Conservation (phyloP, 495 filamentous ascomycete species). For the Aspergillus sclerotioniger region DNA sequence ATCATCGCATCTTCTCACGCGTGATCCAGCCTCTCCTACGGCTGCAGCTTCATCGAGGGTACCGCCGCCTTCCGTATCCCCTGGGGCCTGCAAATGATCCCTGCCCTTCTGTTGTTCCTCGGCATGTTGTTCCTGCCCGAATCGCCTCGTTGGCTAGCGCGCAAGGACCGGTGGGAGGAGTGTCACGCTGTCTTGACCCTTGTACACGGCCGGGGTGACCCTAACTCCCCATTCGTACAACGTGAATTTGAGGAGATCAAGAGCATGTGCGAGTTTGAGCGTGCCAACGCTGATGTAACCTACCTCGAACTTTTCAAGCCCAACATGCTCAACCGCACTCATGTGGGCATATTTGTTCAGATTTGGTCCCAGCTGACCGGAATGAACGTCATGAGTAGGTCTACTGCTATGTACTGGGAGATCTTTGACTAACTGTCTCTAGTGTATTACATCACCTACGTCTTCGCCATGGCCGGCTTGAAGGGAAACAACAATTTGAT, state of each 20-base stretch:
- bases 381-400: conserved; percentile 57
- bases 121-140: conserved; percentile 68
- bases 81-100: conserved; percentile 76
- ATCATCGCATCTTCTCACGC: background rate
- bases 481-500: conserved; percentile 58
- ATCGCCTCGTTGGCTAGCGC: conserved; percentile 75
- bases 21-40: conserved; percentile 20
- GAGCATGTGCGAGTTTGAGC: conserved; percentile 68
- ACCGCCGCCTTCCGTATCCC: conserved; percentile 67
- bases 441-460: conserved; percentile 61
- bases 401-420: background rate
- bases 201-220: conserved; percentile 66
- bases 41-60: conserved; percentile 29
- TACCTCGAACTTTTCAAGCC: conserved; percentile 69
- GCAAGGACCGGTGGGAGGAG: conserved; percentile 73
- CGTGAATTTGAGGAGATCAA: conserved; percentile 70
- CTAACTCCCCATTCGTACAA: conserved; percentile 57
- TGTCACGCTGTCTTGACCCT: conserved; percentile 59
- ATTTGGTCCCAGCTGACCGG: conserved; percentile 84
- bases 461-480: conserved; percentile 71
- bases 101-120: conserved; percentile 60
- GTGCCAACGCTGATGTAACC: conserved; percentile 56
- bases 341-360: conserved; percentile 74
- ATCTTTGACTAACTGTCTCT: background rate
- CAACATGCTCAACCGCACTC: conserved; percentile 71